A percentile compares a stretch with the other conserved stretches of the same genome.
Conservation (phyloP, 768 basidiomycete genomes). For the Fomitopsis serialis region DNA sequence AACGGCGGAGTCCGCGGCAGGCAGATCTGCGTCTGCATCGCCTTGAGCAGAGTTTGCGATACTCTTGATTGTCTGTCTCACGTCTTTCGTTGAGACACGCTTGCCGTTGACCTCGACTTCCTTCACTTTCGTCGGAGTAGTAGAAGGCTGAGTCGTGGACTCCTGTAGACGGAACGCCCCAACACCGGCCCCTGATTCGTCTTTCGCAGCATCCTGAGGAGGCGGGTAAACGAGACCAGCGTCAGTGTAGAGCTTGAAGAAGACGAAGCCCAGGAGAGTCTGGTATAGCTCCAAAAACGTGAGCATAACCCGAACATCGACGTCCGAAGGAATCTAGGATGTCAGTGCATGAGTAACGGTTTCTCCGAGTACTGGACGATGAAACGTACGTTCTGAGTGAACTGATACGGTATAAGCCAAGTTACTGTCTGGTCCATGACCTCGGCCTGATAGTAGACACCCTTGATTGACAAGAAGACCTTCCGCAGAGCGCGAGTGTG, state of each 20-base stretch:
- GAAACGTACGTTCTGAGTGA: constrained; percentile 85
- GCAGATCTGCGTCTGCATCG: constrained; percentile 35
- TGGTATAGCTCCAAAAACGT: constrained; percentile 98
- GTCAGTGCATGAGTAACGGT: neutral
- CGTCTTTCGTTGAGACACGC: constrained; percentile 51
- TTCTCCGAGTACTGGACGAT: neutral
- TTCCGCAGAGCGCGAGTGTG: constrained; percentile 80
- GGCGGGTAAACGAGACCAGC: constrained; percentile 93
- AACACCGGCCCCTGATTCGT: constrained; percentile 82
- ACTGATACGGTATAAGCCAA: constrained; percentile 97
- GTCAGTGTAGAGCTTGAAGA: constrained; percentile 99
- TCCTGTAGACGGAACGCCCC: constrained; percentile 80
- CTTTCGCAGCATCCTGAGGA: constrained; percentile 74
- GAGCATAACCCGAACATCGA: constrained; percentile 96
- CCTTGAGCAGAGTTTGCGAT: constrained; percentile 28
- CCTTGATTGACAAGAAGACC: constrained; percentile 95
- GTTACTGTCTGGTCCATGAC: constrained; percentile 88
- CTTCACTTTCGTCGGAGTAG: constrained; percentile 22
- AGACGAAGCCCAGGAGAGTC: constrained; percentile 89
- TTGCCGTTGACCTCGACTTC: constrained; percentile 34
- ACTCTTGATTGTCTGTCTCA: constrained; percentile 57
- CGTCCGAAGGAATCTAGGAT: constrained; percentile 81
- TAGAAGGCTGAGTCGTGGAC: constrained; percentile 22
- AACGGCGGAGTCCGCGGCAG: constrained; percentile 22
- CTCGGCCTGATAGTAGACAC: constrained; percentile 96